A percentile compares a stretch with the other conserved stretches of the same genome.
phyloP scores from a whole-genome alignment of 345 rosid genomes.

The Ceriops decandra region DNA sequence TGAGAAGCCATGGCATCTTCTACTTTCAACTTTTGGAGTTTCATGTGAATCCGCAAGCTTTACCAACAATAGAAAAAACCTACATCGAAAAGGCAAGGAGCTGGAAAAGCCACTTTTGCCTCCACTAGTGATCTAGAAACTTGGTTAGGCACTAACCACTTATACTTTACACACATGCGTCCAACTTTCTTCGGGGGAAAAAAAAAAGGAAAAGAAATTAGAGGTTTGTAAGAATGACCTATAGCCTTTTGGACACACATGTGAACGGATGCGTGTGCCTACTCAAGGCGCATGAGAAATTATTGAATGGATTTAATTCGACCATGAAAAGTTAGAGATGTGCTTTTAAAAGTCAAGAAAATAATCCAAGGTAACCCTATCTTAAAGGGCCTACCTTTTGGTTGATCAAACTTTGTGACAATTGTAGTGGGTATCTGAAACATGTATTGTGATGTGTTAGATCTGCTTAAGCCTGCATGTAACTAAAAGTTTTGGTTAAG shows the following conservation, averaged over 20 bases:
- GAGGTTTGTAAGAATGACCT: conserved; percentile 28
- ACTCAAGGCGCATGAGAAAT: conserved; percentile 30
- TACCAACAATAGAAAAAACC: conserved; percentile 34
- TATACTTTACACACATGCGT: conserved; percentile 46
- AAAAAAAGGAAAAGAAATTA: not conserved
- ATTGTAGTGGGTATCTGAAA: conserved; percentile 12
- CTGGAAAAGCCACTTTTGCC: conserved; percentile 33
- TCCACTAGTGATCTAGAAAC: conserved; percentile 33
- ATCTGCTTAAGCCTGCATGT: too few relatives aligned
- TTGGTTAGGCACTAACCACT: conserved; percentile 37
- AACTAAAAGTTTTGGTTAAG: too few relatives aligned
- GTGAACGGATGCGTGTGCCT: conserved; percentile 31
- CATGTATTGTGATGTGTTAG: not conserved
- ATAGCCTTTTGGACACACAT: conserved; percentile 32
- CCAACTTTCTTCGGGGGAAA: conserved; percentile 23
- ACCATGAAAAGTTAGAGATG: conserved; percentile 36
- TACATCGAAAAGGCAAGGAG: conserved; percentile 20
- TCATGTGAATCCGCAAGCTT: conserved; percentile 34
- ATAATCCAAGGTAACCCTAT: conserved; percentile 25
- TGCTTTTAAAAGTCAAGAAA: conserved; percentile 43
- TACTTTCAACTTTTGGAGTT: conserved; percentile 18
- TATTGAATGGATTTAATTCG: conserved; percentile 26
- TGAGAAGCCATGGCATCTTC: conserved; percentile 31
- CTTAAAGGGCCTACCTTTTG: conserved; percentile 29
- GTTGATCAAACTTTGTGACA: conserved; percentile 7